These are phyloP conservation scores for Chimonanthus praecox DNA, from an alignment of 164 flowering plant genomes.

Conservation along the genomic window DNA sequence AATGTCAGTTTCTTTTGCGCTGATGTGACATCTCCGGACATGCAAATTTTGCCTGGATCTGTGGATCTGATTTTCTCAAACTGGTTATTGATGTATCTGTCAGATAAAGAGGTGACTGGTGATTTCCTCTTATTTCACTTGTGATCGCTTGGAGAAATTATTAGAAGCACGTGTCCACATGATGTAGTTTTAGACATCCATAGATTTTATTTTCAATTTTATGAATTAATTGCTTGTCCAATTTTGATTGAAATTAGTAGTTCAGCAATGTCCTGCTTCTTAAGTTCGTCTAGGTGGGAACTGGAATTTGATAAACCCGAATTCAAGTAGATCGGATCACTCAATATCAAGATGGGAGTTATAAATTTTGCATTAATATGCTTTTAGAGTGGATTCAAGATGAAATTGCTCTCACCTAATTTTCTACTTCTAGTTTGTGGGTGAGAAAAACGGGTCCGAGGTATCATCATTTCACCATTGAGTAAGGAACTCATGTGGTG, in stretches of 20 bases:
- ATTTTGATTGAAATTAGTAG: neutral
- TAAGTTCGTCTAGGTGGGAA: neutral
- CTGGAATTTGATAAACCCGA: neutral
- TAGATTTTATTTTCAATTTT: too few relatives aligned
- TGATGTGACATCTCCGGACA: constrained; percentile 80
- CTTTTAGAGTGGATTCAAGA: neutral
- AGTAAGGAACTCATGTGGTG: too few relatives aligned
- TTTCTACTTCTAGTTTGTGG: neutral
- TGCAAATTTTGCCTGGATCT: constrained; percentile 56
- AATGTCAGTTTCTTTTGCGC: constrained; percentile 87
- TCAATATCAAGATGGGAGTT: neutral
- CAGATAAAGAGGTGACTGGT: constrained; percentile 68
- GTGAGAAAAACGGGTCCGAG: too few relatives aligned
- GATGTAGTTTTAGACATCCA: neutral
- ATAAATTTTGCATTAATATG: neutral
- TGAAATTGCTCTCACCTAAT: neutral
- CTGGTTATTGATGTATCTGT: constrained; percentile 93
- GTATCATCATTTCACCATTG: too few relatives aligned
- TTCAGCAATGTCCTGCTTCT: neutral
- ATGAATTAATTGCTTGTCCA: too few relatives aligned
- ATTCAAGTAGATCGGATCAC: neutral
- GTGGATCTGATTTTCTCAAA: constrained; percentile 86
- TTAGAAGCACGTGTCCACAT: neutral
- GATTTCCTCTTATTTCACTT: neutral
- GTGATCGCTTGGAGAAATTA: neutral